Evolutionary conservation across 2,329 filamentous ascomycete species (phyloP).

Genomic region (Botrytis fabae): DNA sequence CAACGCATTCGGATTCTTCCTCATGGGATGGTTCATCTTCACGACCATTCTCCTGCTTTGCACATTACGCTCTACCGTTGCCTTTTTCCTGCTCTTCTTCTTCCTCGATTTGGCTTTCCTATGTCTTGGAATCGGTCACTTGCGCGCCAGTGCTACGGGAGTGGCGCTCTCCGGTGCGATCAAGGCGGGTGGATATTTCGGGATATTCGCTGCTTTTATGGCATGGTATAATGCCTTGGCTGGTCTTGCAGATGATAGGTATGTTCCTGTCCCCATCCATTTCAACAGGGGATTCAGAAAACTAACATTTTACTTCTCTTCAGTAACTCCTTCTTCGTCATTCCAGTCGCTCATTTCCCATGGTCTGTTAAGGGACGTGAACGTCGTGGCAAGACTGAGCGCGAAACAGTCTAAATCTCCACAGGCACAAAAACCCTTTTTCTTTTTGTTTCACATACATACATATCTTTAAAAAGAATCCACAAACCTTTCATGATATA

Average conservation of each 20-base stretch:
- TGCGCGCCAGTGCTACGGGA: slow-evolving; percentile 31
- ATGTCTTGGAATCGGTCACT: slow-evolving; percentile 50
- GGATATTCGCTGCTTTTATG: slow-evolving; percentile 76
- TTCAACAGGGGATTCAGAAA: neutral
- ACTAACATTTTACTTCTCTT: slow-evolving; percentile 40
- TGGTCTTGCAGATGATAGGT: slow-evolving; percentile 74
- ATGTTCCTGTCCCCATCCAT: slow-evolving; percentile 37
- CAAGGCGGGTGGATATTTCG: slow-evolving; percentile 75
- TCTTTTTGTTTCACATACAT: neutral
- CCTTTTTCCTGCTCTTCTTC: slow-evolving; percentile 61
- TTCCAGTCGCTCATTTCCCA: slow-evolving; percentile 91
- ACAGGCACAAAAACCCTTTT: neutral
- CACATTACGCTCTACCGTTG: slow-evolving; percentile 59
- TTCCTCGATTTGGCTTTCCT: slow-evolving; percentile 59
- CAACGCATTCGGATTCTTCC: slow-evolving; percentile 56
- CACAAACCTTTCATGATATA: neutral
- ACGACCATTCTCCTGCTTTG: slow-evolving; percentile 55
- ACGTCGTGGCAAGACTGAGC: slow-evolving; percentile 54
- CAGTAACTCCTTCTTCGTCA: slow-evolving; percentile 85
- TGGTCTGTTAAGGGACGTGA: slow-evolving; percentile 80
- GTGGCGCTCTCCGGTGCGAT: slow-evolving; percentile 49
- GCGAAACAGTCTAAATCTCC: slow-evolving; percentile 33
- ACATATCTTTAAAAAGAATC: neutral
- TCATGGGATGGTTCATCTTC: slow-evolving; percentile 65
- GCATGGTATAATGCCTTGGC: slow-evolving; percentile 88